Percentiles rank a stretch among this genome's conserved stretches.
These are phyloP conservation scores for Paramecium octaurelia DNA, from an alignment of 73 alveolate species.

Conservation along the genomic window DNA sequence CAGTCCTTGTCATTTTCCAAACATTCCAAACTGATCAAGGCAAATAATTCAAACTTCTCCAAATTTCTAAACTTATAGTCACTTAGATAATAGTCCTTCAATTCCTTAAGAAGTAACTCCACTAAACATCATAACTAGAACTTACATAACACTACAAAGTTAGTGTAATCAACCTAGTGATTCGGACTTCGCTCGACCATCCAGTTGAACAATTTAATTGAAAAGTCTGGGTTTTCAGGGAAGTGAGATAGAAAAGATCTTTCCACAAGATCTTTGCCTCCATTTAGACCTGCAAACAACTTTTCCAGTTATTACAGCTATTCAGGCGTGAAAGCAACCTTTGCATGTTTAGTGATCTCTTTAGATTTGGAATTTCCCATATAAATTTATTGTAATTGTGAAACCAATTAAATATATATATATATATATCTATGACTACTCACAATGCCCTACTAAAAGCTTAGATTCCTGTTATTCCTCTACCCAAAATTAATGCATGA, in stretches of 20 bases:
- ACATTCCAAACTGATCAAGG: neutral
- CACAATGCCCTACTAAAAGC: constrained; percentile 72
- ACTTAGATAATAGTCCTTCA: neutral
- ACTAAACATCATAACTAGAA: neutral
- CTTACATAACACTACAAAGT: neutral
- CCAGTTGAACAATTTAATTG: constrained; percentile 35
- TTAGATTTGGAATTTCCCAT: constrained; percentile 44
- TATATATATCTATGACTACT: neutral
- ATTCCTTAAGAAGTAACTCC: neutral
- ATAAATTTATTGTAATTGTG: neutral
- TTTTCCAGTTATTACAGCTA: neutral
- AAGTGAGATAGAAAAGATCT: neutral
- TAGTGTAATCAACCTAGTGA: neutral
- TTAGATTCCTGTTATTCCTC: constrained; percentile 93
- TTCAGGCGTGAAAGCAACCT: constrained; percentile 24
- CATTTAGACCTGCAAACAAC: neutral
- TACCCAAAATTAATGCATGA: constrained; percentile 87
- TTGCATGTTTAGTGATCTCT: constrained; percentile 20
- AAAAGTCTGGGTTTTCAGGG: constrained; percentile 39
- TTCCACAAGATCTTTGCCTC: neutral
- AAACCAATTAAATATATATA: neutral
- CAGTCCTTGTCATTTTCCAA: constrained; percentile 20
- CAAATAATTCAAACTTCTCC: constrained; percentile 27
- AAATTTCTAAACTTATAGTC: constrained; percentile 12
- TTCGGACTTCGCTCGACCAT: neutral